A percentile compares a stretch with the other conserved stretches of the same genome.
Conservation (phyloP, 495 filamentous ascomycete species). For the Astrocystis sublimbata region DNA sequence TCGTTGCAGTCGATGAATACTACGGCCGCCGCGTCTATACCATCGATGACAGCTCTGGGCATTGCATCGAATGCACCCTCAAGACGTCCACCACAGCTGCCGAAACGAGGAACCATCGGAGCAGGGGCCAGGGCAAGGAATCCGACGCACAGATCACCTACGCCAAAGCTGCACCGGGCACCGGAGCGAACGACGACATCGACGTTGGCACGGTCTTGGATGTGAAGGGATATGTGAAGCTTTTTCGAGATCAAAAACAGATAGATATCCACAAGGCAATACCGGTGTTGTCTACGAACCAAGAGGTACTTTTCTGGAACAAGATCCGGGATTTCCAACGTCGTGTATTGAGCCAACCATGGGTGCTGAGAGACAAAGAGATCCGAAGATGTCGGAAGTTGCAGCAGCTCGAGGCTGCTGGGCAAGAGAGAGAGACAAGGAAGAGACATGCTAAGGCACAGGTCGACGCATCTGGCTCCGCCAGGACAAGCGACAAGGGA, state of each 20-base stretch:
- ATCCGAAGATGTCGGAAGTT: conserved; percentile 51
- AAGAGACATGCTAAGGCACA: conserved; percentile 15
- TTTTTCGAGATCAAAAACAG: conserved; percentile 65
- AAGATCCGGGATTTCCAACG: conserved; percentile 62
- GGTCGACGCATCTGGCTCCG: neutral
- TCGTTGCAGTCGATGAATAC: conserved; percentile 74
- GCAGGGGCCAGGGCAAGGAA: neutral
- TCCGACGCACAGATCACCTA: neutral
- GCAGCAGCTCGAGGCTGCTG: conserved; percentile 44
- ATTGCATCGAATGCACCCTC: conserved; percentile 61
- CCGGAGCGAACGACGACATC: conserved; percentile 37
- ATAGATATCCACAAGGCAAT: conserved; percentile 68
- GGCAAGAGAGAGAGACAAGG: conserved; percentile 42
- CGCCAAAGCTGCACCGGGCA: conserved; percentile 5
- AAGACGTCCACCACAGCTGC: conserved; percentile 22
- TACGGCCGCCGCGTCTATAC: conserved; percentile 61
- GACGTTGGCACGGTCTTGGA: conserved; percentile 71
- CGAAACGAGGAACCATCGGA: neutral
- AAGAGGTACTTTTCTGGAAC: conserved; percentile 77
- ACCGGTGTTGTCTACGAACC: conserved; percentile 61
- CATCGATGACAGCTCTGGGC: conserved; percentile 85
- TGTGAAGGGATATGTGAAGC: conserved; percentile 69
- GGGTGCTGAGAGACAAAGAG: conserved; percentile 60
- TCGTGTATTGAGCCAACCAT: conserved; percentile 67
- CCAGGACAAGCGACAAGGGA: neutral